Evolutionary conservation across 345 rosid genomes (phyloP).

Genomic region (Camelina hispida): DNA sequence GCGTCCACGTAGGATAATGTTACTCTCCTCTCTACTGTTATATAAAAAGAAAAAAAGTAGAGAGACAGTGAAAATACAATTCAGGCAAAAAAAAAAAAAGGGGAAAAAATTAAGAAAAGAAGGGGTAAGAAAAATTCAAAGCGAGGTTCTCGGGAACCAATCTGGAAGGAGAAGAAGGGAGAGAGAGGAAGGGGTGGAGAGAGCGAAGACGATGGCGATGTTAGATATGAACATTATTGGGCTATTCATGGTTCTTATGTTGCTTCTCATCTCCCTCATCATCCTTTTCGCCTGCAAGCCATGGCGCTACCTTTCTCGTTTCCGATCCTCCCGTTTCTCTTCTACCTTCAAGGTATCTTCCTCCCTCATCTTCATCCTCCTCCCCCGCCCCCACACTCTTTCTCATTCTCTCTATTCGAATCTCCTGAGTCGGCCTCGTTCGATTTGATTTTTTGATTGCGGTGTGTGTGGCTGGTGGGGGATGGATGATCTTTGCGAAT

Average conservation of each 20-base stretch:
- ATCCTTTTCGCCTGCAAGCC: constrained; percentile 81
- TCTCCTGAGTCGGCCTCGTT: not conserved
- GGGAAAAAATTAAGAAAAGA: not conserved
- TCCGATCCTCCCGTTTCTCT: constrained; percentile 50
- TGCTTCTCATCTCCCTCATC: constrained; percentile 68
- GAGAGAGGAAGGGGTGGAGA: constrained; percentile 43
- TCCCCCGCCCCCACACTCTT: too few relatives aligned
- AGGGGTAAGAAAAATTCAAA: constrained; percentile 71
- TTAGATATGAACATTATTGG: constrained; percentile 54
- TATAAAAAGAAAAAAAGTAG: not conserved
- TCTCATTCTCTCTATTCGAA: not conserved
- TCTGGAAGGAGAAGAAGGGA: constrained; percentile 49
- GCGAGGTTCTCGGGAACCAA: constrained; percentile 74
- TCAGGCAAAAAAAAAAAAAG: not conserved
- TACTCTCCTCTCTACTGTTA: not conserved
- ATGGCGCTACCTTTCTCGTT: constrained; percentile 78
- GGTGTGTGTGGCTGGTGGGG: not conserved
- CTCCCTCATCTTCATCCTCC: too few relatives aligned
- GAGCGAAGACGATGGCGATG: constrained; percentile 58
- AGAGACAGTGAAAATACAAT: not conserved
- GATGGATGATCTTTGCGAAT: not conserved
- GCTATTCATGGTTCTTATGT: constrained; percentile 59
- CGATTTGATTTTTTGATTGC: constrained; percentile 8
- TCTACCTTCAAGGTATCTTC: constrained; percentile 64
- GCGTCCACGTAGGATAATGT: not conserved